A percentile compares a stretch with the other conserved stretches of the same genome.
These are phyloP conservation scores for Forsythia viridissima DNA, from an alignment of 257 asterid genomes.

Conservation along the genomic window DNA sequence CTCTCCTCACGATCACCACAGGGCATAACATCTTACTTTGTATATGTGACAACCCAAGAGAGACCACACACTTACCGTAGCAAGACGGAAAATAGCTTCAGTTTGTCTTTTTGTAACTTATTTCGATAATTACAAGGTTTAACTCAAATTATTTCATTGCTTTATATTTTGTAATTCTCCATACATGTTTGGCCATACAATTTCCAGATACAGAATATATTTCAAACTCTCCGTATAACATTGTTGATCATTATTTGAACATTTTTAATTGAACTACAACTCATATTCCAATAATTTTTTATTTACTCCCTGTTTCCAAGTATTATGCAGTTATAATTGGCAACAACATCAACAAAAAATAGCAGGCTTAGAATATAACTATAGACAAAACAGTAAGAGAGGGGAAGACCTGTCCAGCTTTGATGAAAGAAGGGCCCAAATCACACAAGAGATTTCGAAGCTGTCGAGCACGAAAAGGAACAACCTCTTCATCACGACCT, in stretches of 20 bases:
- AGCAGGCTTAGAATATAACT: constrained; percentile 1
- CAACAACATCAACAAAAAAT: not conserved
- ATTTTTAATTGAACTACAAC: not conserved
- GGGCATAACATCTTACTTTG: not conserved
- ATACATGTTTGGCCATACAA: not conserved
- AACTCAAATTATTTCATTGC: not conserved
- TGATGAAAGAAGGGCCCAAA: constrained; percentile 97
- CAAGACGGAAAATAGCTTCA: not conserved
- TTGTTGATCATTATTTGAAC: not conserved
- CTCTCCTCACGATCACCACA: not conserved
- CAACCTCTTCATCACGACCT: constrained; percentile 98
- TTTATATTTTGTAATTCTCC: not conserved
- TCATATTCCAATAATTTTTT: not conserved
- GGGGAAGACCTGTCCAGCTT: constrained; percentile 93
- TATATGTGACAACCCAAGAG: not conserved
- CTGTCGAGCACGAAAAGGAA: constrained; percentile 97
- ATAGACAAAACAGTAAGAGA: constrained; percentile 6
- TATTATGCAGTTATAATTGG: not conserved
- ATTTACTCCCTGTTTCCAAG: not conserved
- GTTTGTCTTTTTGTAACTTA: not conserved
- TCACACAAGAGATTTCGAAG: constrained; percentile 90
- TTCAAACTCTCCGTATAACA: not conserved
- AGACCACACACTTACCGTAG: not conserved
- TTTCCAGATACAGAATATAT: not conserved
- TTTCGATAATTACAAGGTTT: not conserved